phyloP scores from a whole-genome alignment of 1,284 basidiomycete genomes.

The Somion occarium region DNA sequence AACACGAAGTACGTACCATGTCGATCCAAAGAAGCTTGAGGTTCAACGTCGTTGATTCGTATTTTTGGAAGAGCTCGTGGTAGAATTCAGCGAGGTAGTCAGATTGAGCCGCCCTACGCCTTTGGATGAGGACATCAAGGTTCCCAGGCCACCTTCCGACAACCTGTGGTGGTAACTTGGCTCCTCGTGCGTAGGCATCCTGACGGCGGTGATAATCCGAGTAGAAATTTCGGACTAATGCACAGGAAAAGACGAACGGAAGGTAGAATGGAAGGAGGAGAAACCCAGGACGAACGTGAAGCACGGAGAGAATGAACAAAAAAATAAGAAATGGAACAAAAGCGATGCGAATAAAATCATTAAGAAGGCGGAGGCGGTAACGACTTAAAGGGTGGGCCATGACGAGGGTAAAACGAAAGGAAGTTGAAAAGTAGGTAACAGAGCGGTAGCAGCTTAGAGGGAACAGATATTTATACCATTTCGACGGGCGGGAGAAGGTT shows the following conservation, averaged over 20 bases:
- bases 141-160: slow-evolving; percentile 71
- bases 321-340: slow-evolving; percentile 36
- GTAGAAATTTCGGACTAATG: slow-evolving; percentile 31
- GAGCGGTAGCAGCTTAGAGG: not conserved
- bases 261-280: slow-evolving; percentile 34
- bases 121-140: slow-evolving; percentile 56
- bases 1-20: slow-evolving; percentile 38
- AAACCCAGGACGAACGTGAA: slow-evolving; percentile 24
- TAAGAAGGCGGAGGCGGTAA: slow-evolving; percentile 30
- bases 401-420: not conserved
- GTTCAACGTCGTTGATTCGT: slow-evolving; percentile 64
- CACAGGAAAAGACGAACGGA: slow-evolving; percentile 38
- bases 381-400: slow-evolving; percentile 19
- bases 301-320: slow-evolving; percentile 22
- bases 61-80: slow-evolving; percentile 58
- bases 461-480: not conserved
- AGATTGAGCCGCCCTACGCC: slow-evolving; percentile 49
- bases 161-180: slow-evolving; percentile 48
- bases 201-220: slow-evolving; percentile 32
- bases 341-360: slow-evolving; percentile 33
- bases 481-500: not conserved
- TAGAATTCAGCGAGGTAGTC: slow-evolving; percentile 60
- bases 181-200: slow-evolving; percentile 43
- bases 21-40: slow-evolving; percentile 62
- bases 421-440: not conserved